Evolutionary conservation across 495 filamentous ascomycete genomes (phyloP).

Genomic region (Margaritispora aquatica): DNA sequence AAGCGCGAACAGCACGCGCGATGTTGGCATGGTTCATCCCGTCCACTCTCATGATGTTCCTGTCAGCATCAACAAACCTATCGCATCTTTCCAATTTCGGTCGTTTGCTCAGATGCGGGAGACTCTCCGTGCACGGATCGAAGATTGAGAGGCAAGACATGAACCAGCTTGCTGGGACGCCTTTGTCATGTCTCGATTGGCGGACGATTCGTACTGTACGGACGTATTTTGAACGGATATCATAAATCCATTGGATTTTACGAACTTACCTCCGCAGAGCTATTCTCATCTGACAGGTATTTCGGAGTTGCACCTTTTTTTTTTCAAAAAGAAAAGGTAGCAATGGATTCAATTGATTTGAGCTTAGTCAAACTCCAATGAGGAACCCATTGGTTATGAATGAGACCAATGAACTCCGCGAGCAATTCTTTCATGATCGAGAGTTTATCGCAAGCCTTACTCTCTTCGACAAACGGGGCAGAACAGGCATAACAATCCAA

Average conservation of each 20-base stretch:
- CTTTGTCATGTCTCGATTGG: background rate
- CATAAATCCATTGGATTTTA: too few species aligned
- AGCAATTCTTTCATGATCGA: too few species aligned
- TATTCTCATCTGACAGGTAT: too few species aligned
- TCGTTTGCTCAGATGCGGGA: background rate
- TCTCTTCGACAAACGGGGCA: too few species aligned
- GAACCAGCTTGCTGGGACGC: background rate
- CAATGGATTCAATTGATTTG: too few species aligned
- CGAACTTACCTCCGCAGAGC: too few species aligned
- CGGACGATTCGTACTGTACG: background rate
- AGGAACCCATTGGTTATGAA: too few species aligned
- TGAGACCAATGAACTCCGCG: too few species aligned
- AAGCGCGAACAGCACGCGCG: background rate
- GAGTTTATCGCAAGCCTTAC: too few species aligned
- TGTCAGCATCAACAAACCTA: background rate
- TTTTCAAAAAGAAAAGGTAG: too few species aligned
- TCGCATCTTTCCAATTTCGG: background rate
- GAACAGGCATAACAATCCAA: background rate
- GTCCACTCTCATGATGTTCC: background rate
- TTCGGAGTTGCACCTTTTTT: too few species aligned
- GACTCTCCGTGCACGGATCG: background rate
- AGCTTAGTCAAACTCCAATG: too few species aligned
- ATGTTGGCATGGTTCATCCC: background rate
- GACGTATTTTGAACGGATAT: background rate
- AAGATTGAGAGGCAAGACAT: background rate